Evolutionary conservation across 2,329 filamentous ascomycete genomes (phyloP).

Genomic region (Colletotrichum sp.): DNA sequence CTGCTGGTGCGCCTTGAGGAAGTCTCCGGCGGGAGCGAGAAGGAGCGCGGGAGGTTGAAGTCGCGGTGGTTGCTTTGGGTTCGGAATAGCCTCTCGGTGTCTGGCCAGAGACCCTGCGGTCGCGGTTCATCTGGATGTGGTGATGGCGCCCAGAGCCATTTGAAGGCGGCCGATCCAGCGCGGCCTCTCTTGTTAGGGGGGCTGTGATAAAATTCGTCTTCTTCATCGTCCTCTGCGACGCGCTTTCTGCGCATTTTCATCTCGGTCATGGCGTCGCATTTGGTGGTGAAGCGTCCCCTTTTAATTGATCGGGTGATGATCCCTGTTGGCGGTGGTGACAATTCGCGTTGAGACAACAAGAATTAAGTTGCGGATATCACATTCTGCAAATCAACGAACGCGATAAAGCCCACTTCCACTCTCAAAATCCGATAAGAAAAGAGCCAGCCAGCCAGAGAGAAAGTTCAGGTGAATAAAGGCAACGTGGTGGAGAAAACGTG

Average conservation of each 20-base stretch:
- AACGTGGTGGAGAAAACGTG: not conserved
- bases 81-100: not conserved
- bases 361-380: not conserved
- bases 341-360: not conserved
- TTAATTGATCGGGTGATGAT: not conserved
- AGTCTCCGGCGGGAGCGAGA: not conserved
- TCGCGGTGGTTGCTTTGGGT: not conserved
- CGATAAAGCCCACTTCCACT: not conserved
- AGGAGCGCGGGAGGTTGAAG: not conserved
- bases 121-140: not conserved
- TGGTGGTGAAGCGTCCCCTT: not conserved
- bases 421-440: not conserved
- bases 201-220: not conserved
- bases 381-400: not conserved
- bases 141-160: conserved; percentile 11
- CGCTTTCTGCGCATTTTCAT: conserved; percentile 4
- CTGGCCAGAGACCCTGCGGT: not conserved
- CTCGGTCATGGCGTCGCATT: conserved; percentile 10
- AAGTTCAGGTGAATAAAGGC: not conserved
- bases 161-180: not conserved
- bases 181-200: not conserved
- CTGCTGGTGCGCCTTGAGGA: not conserved
- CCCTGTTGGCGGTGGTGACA: not conserved
- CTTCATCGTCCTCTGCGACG: not conserved
- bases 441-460: not conserved